Conservation (phyloP, 2,329 filamentous ascomycete genomes). For the Leptographium lundbergii region DNA sequence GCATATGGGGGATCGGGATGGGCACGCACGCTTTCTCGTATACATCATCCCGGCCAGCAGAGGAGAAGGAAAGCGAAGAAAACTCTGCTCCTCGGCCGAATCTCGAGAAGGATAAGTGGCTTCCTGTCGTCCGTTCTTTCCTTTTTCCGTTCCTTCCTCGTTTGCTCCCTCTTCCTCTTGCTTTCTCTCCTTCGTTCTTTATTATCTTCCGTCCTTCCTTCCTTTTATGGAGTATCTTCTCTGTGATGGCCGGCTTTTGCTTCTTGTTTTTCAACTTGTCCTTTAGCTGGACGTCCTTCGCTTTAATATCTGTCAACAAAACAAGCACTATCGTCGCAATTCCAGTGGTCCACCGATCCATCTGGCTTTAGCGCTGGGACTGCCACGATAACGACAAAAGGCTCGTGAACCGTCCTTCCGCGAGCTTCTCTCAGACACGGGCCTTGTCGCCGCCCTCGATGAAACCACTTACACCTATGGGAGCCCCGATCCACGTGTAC, state of each 20-base stretch:
- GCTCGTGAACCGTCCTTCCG: not conserved
- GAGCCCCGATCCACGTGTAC: too few relatives aligned
- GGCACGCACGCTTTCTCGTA: slow-evolving; percentile 3
- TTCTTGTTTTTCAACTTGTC: not conserved
- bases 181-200: not conserved
- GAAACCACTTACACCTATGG: too few relatives aligned
- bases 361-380: not conserved
- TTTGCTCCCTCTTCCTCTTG: not conserved
- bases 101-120: too few relatives aligned
- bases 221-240: not conserved
- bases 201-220: not conserved
- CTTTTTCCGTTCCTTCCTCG: not conserved
- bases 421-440: not conserved
- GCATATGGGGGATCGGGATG: not conserved
- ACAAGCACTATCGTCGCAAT: too few relatives aligned
- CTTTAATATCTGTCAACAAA: too few relatives aligned
- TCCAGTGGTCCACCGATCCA: too few relatives aligned
- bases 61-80: too few relatives aligned
- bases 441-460: not conserved
- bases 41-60: not conserved
- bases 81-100: too few relatives aligned
- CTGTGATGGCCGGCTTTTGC: not conserved
- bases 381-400: not conserved
- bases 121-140: not conserved
- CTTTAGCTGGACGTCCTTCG: not conserved